Base-by-base conservation (phyloP, 768 basidiomycete genomes). In the Leccinum variicolor region DNA sequence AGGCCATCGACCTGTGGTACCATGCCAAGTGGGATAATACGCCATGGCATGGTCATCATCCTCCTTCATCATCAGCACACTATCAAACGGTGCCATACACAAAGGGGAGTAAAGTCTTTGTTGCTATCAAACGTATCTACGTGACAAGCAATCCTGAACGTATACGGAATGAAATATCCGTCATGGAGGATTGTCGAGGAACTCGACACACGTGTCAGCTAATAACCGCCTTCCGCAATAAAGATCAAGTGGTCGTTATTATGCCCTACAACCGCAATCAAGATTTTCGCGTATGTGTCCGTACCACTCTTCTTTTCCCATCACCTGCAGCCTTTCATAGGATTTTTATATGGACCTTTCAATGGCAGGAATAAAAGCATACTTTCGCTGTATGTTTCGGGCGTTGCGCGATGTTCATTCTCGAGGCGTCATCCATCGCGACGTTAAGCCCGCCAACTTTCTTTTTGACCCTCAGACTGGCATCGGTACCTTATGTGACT, bases 371-470 rank as follows among this genome's bases (percentile, higher is more conserved):
- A 84, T 98, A 50, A 92, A 89, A 68, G 76, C 84, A 46, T 99
- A 98, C 75, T 86, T 98, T 64, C 84, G 89, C 34, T 94, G 91
- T 69, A 84, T 99, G 73, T 86, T 98, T 70, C 88, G 91, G 45
- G 95, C 92, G 3, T 73, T 98, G 54, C 84, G 89, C 50, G 94
- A 96, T 66, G 88, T 94, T 25, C 95, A 98, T 69, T 76, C 84
- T 11, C 80, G 94, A 53, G 84, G 83, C 6, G 88, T 98, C 65
- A 91, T 98, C 52, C 96, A 98, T 71, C 91, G 96, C 47, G 96
- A 98, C 73, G 92, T 98, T 65, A 98, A 98, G 69, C 95, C 96
- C 21, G 96, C 95, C 58, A 98, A 98, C 72, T 98, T 98, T 71
- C 80, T 98, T 34, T 98, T 89, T 70, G 92, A 98, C 71, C 87